Evolutionary conservation across 2,329 filamentous ascomycete genomes (phyloP).

Genomic region (Stagonosporopsis cucurbitacearum): DNA sequence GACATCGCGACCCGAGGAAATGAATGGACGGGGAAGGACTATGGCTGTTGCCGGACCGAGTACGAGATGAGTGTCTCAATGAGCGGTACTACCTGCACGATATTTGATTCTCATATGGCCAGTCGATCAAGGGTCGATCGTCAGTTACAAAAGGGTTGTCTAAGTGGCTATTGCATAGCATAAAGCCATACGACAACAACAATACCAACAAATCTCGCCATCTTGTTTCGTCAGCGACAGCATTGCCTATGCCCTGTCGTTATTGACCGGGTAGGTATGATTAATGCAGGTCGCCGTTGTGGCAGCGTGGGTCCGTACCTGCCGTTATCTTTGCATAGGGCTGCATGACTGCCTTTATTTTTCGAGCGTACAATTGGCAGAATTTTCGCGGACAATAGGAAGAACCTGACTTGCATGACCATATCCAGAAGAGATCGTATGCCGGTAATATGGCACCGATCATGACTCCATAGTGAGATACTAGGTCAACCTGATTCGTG

Average conservation of each 20-base stretch:
- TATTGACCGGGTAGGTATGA: neutral
- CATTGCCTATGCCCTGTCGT: neutral
- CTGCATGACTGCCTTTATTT: slow-evolving; percentile 4
- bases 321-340: neutral
- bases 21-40: slow-evolving; percentile 1
- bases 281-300: slow-evolving; percentile 1
- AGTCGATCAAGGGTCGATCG: neutral
- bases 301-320: neutral
- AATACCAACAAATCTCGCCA: slow-evolving; percentile 11
- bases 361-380: slow-evolving; percentile 10
- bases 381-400: slow-evolving; percentile 7
- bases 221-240: slow-evolving; percentile 1
- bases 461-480: neutral
- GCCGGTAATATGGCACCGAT: slow-evolving; percentile 6
- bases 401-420: neutral
- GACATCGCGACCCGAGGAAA: slow-evolving; percentile 3
- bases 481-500: slow-evolving; percentile 8
- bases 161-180: slow-evolving; percentile 2
- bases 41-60: slow-evolving; percentile 2
- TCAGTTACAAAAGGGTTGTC: neutral
- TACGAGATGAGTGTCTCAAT: slow-evolving; percentile 3
- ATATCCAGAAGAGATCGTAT: neutral
- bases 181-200: slow-evolving; percentile 3
- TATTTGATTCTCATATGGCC: slow-evolving; percentile 1
- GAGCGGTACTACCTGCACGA: slow-evolving; percentile 3